These are phyloP conservation scores for Ascoidea asiatica DNA, from an alignment of 805 yeast species.

Conservation along the genomic window DNA sequence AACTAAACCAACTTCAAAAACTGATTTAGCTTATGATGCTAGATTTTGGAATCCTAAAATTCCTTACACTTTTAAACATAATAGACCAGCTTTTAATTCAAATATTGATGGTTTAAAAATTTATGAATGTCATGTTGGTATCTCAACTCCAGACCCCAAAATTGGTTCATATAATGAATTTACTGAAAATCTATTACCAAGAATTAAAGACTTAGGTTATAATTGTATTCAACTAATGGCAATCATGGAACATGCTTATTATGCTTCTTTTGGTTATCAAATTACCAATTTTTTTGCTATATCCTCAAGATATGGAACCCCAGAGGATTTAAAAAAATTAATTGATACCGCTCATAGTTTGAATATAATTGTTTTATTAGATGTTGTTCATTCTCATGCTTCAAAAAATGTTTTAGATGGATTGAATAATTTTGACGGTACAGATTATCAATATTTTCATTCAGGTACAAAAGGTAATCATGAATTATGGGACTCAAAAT, in stretches of 20 bases:
- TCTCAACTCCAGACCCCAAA: constrained; percentile 80
- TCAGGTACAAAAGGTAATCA: constrained; percentile 77
- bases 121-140: constrained; percentile 94
- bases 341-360: constrained; percentile 83
- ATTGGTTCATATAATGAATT: constrained; percentile 81
- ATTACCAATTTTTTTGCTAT: constrained; percentile 85
- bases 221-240: constrained; percentile 96
- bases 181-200: constrained; percentile 68
- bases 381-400: constrained; percentile 93
- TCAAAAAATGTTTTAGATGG: constrained; percentile 93
- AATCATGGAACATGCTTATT: constrained; percentile 96
- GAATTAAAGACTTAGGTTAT: constrained; percentile 74
- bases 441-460: constrained; percentile 91
- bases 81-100: constrained; percentile 39
- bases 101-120: constrained; percentile 45
- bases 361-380: constrained; percentile 78
- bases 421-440: constrained; percentile 83
- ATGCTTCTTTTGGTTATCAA: constrained; percentile 97
- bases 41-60: constrained; percentile 81
- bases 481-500: constrained; percentile 90
- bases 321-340: constrained; percentile 85
- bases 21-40: constrained; percentile 55
- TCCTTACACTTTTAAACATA: constrained; percentile 43
- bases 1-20: constrained; percentile 39
- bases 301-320: constrained; percentile 86